Conservation (phyloP, 306 rosid genomes). For the Castanea mollissima region DNA sequence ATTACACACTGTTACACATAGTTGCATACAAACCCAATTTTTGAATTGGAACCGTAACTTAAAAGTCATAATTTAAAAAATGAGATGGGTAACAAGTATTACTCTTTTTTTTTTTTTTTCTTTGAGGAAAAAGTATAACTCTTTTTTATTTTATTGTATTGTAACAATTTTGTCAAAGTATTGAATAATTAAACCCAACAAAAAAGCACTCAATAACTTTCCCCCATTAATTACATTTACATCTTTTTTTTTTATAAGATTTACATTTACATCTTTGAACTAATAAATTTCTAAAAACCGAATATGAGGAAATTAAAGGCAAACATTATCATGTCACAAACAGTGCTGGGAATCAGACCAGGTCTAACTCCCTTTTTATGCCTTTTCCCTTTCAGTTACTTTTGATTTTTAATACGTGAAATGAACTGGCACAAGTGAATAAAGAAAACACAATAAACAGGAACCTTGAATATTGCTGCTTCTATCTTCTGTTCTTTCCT, state of each 20-base stretch:
- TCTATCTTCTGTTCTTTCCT: slow-evolving; percentile 21
- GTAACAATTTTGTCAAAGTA: no score
- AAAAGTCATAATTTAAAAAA: no score
- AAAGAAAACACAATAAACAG: slow-evolving; percentile 13
- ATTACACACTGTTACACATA: no score
- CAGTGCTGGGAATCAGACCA: slow-evolving; percentile 29
- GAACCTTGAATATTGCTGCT: slow-evolving; percentile 31
- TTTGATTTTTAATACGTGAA: slow-evolving; percentile 19
- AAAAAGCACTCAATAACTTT: no score
- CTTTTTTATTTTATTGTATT: no score
- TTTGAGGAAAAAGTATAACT: no score
- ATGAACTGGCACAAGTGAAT: slow-evolving; percentile 54
- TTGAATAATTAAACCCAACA: no score
- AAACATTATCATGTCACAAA: slow-evolving; percentile 38
- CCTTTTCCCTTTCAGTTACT: slow-evolving; percentile 11
- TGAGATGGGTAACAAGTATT: no score
- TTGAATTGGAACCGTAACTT: no score
- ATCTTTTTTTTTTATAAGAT: not conserved
- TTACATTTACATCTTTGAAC: not conserved
- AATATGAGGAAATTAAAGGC: slow-evolving; percentile 16
- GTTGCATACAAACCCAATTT: no score
- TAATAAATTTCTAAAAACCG: slow-evolving; percentile 6
- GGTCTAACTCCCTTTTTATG: slow-evolving; percentile 5
- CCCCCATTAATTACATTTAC: not conserved
- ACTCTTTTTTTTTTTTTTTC: no score